Evolutionary conservation across 129 eudicot species (phyloP), one percentile per base, ranked within the genome.

Genomic region (Centaurea solstitialis): DNA sequence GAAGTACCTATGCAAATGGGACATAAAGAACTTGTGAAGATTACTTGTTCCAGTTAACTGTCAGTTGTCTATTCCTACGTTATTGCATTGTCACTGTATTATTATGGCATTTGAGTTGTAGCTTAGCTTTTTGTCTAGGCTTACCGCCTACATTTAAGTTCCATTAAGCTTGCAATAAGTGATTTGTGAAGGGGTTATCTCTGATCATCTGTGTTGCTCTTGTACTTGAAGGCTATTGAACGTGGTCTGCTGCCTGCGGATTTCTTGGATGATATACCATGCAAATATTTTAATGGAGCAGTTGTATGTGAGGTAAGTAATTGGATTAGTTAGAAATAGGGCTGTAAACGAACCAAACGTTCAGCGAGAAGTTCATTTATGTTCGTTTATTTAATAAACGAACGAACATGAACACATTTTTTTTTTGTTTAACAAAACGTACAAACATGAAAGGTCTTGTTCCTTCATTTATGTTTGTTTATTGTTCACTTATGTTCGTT

Each of bases 251-350:
- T 95, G 66, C 99, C 99, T 68, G 97, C 93, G 30, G 93, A 90
- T 89, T 88, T 93, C 84, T 79, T 93, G 87, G 97, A 95, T 80
- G 99, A 95, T 84, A 89, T 95, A 80, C 97, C 98, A 9, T 95
- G 98, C 90, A 95, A 95, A 82, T 95, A 76, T 71, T 28, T 88
- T 23, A 84, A 95, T 39, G 99, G 99, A 70, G 84, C 86, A 62
- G 83, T 93, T 78, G 87, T 89, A 37, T 93, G 99, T 37, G 97
- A 95, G 97, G 99, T 92, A 59, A 82, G 90, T 75, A 45, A 74
- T 53, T 43, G 24, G 30, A 30, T 79, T 50, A 61, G 13, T 70
- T 75, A 22, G 45, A 43, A 77, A 20, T 59, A 20, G 37, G 37
- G 37, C 37, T 33, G 37, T 33, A 33, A 33, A 33, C 37, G 37